phyloP scores from a whole-genome alignment of 345 rosid species.

The Populus pruinosa region DNA sequence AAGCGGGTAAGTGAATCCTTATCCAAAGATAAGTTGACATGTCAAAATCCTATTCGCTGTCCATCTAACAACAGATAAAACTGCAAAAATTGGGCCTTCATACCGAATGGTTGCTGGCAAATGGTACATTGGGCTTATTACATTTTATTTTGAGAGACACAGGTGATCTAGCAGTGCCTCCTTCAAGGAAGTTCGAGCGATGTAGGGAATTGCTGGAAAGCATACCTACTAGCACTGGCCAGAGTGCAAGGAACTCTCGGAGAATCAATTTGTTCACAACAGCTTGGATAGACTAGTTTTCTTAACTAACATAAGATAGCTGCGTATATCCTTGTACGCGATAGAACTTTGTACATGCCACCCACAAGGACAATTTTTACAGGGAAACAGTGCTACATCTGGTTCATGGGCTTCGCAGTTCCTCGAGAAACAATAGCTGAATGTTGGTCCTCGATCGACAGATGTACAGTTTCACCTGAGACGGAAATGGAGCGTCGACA shows the following conservation, averaged over 20 bases:
- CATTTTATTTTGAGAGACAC: not conserved
- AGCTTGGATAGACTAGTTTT: not conserved
- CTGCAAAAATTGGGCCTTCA: not conserved
- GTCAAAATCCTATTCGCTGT: not conserved
- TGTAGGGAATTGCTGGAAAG: not conserved
- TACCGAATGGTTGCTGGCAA: not conserved
- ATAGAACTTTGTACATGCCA: not conserved
- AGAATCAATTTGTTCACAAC: not conserved
- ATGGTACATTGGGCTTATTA: too few species aligned
- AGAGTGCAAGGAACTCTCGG: not conserved
- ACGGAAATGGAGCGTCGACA: not conserved
- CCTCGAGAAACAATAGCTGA: conserved; percentile 12
- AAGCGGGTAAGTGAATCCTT: not conserved
- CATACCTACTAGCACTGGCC: not conserved
- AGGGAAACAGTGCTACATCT: not conserved
- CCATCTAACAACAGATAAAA: not conserved
- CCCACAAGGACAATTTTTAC: not conserved
- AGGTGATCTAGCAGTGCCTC: not conserved
- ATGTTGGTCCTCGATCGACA: conserved; percentile 50
- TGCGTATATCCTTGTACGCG: not conserved
- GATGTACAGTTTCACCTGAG: conserved; percentile 82
- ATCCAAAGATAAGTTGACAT: not conserved
- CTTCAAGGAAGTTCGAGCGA: not conserved
- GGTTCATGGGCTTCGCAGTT: not conserved
- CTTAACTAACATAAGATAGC: not conserved